Percentiles rank a stretch among this genome's conserved stretches.
These are phyloP conservation scores for Forsythia viridissima DNA, from an alignment of 257 asterid genomes.

Conservation along the genomic window DNA sequence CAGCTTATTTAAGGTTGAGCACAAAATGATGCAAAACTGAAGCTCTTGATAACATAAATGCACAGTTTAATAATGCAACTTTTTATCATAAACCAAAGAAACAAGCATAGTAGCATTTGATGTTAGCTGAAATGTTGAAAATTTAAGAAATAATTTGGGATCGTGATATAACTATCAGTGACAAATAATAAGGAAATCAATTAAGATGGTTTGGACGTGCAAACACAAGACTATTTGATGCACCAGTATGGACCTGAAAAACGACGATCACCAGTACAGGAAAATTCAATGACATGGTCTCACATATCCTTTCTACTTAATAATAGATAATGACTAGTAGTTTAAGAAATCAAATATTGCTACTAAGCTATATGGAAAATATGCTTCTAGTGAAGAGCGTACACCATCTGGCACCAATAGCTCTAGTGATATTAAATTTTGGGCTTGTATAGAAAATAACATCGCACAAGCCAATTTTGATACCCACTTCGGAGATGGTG, in stretches of 20 bases:
- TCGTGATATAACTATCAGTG: not conserved
- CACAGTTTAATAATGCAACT: not conserved
- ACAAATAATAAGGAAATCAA: not conserved
- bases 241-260: not conserved
- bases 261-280: not conserved
- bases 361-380: not conserved
- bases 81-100: not conserved
- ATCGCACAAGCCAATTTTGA: not conserved
- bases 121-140: not conserved
- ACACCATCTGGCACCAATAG: not conserved
- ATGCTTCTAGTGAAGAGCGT: conserved; percentile 4
- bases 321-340: not conserved
- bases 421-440: not conserved
- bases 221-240: not conserved
- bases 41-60: not conserved
- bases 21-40: not conserved
- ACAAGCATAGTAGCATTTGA: not conserved
- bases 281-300: not conserved
- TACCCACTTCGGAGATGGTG: not conserved
- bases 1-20: not conserved
- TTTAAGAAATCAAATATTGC: not conserved
- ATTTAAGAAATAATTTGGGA: not conserved
- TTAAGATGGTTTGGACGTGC: not conserved
- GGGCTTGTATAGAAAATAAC: not conserved
- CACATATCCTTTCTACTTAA: not conserved